Base-by-base conservation (phyloP, 1,284 basidiomycete species). In the Rhodotorula glutinis region DNA sequence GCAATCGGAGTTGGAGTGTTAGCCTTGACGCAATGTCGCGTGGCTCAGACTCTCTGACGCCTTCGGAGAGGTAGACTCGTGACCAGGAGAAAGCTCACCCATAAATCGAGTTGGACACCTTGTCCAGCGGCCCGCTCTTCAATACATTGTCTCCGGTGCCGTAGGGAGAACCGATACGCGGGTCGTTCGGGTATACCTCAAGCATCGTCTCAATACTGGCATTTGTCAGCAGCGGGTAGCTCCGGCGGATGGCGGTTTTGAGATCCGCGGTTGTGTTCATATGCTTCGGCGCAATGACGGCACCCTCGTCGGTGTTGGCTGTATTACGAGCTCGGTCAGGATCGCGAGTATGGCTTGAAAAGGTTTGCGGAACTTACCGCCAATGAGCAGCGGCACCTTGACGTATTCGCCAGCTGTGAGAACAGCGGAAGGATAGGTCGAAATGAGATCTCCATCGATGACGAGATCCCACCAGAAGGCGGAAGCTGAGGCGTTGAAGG, bases 341-440 rank as follows among this genome's bases (percentile, higher is more conserved):
- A 3, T 13, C 25, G 17, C 1, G 2, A 4, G 19, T 41, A 5
- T 38, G 5, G 21, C 17, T 43, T 38, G 29, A 13, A 2, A 30
- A n/a, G 29, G 16, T 53, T 13, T 19, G 43, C 14, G 8, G 43
- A 47, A 23, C 53, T 27, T 56, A 70, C 66, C 49, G 57, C 72
- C 69, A 29, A 80, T 79, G 21, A 75, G 74, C 60, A 81, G 78
- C 65, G 78, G 79, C 0, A 80, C 79, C 21, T 78, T 56, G 44
- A 66, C 62, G 29, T 66, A 70, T 0, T 75, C 74, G 7, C 60
- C 79, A 77, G 44, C 70, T 57, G 27, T 77, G 78, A 53, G 73
- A 52, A 13, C 66, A 65, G 30, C 62, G 60, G 58, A 75, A 67
- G n/a, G 80, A 75, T 4, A 74, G 74, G 40, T 73, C 73, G 77